Base-by-base conservation (phyloP, 441 rosid species). In the Adansonia grandidieri region DNA sequence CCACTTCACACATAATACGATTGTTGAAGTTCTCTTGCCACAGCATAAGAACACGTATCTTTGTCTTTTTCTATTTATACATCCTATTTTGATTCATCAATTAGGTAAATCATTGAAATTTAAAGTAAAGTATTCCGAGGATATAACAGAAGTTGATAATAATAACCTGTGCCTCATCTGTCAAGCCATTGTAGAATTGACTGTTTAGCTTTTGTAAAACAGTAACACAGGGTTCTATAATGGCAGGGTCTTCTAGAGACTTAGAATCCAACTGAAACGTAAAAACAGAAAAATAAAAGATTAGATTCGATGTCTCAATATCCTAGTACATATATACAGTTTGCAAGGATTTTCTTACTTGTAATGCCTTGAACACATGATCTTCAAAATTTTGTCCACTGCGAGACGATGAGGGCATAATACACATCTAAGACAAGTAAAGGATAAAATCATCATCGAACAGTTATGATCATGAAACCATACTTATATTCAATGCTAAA, bases 141-240 rank as follows among this genome's bases (percentile, higher is more conserved):
- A 73, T 22, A 24, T 7, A 15, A 7, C 11, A 44, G 42, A 58
- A 58, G 67, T 73, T 73, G 13, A 42, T 69, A 67, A 82, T 47
- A 71, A 80, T 80, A 64, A 97, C 99, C 99, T 97, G 98, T 80
- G 83, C 86, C 71, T 92, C 92, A 74, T 85, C 54, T 62, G 81
- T 78, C 87, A 95, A 76, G 28, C 82, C 83, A 74, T 74, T 64
- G 84, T 87, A 93, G 71, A 87, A 84, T 79, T 81, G 87, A 84
- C 64, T 83, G 84, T 81, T 91, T 80, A 95, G 79, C 73, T 91
- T 91, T 81, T 84, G 89, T 85, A 97, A 83, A 78, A 92, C 91
- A 62, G 91, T 83, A 28, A 91, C 73, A 77, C 95, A 90, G 69
- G 98, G 99, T 72, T 88, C 87, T 73, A 80, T 37, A 60, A 91